Percentiles rank a stretch among this genome's conserved stretches.
These are phyloP conservation scores for Colletotrichum tabaci DNA, from an alignment of 2,329 filamentous ascomycete genomes.

Conservation along the genomic window DNA sequence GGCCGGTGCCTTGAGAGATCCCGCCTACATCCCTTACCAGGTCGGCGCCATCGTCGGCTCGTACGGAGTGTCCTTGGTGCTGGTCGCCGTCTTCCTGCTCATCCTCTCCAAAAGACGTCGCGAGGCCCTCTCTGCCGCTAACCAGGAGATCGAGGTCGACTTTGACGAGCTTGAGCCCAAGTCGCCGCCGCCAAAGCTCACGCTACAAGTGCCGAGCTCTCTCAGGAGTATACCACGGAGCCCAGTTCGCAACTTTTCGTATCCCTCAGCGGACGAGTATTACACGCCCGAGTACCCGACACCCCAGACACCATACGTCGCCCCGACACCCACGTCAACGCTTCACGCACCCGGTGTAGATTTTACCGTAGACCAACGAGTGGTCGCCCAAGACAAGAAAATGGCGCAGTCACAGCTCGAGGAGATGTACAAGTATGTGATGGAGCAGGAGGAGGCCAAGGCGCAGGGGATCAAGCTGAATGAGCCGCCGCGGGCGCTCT, in stretches of 20 bases:
- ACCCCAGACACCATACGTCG: conserved; percentile 57
- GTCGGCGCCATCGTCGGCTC: conserved; percentile 87
- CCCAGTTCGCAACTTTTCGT: conserved; percentile 64
- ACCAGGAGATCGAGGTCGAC: conserved; percentile 65
- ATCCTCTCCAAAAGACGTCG: conserved; percentile 71
- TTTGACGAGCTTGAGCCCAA: conserved; percentile 40
- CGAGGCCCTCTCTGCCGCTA: conserved; percentile 66
- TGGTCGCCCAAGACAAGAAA: conserved; percentile 81
- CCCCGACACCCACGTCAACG: conserved; percentile 63
- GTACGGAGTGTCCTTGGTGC: conserved; percentile 83
- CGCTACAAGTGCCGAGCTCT: conserved; percentile 43
- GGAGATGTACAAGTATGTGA: conserved; percentile 90
- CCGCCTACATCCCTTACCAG: conserved; percentile 80
- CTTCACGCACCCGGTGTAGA: conserved; percentile 72
- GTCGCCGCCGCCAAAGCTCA: conserved; percentile 45
- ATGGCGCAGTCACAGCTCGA: conserved; percentile 89
- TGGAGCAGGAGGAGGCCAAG: conserved; percentile 86
- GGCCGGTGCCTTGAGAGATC: conserved; percentile 66
- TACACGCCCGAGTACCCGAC: conserved; percentile 51
- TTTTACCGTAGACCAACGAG: conserved; percentile 80
- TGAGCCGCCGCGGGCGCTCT: conserved; percentile 53
- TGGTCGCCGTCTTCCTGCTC: conserved; percentile 79
- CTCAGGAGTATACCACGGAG: conserved; percentile 45
- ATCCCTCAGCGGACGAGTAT: conserved; percentile 59
- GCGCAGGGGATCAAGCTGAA: conserved; percentile 67